phyloP scores from a whole-genome alignment of 2,329 filamentous ascomycete genomes.

The Myriosclerotinia duriaeana region DNA sequence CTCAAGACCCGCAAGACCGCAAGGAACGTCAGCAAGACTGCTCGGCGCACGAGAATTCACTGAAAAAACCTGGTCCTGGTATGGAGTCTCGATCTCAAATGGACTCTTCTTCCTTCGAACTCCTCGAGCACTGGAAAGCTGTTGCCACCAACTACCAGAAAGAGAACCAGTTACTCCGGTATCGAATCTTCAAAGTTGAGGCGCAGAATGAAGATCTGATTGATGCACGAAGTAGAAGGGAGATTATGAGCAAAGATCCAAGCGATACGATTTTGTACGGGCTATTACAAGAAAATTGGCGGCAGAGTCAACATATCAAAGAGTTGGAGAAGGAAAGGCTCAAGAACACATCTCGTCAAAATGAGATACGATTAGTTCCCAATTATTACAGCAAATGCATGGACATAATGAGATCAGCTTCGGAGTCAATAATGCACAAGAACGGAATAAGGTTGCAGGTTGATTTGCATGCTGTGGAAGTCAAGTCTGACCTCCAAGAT shows the following conservation, averaged over 20 bases:
- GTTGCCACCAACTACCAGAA: background rate
- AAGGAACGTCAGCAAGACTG: background rate
- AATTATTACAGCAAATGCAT: background rate
- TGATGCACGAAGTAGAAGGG: slow-evolving; percentile 10
- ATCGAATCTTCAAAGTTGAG: background rate
- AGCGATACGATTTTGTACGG: background rate
- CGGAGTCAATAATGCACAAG: slow-evolving; percentile 13
- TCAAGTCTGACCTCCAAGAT: background rate
- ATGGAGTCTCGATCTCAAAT: background rate
- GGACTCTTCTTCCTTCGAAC: background rate
- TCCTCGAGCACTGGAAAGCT: background rate
- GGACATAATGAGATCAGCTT: background rate
- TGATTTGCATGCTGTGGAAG: background rate
- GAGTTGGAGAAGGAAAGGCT: background rate
- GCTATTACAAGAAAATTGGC: background rate
- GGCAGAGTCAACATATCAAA: background rate
- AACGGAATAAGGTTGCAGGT: background rate
- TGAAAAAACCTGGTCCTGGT: background rate
- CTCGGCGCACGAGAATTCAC: background rate
- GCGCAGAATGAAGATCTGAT: slow-evolving; percentile 8
- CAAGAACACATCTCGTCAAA: background rate
- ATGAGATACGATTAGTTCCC: background rate
- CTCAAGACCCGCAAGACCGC: background rate
- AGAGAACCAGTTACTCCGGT: background rate
- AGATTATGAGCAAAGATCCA: background rate